Evolutionary conservation across 768 basidiomycete species (phyloP).

Genomic region (Asterophora parasitica): DNA sequence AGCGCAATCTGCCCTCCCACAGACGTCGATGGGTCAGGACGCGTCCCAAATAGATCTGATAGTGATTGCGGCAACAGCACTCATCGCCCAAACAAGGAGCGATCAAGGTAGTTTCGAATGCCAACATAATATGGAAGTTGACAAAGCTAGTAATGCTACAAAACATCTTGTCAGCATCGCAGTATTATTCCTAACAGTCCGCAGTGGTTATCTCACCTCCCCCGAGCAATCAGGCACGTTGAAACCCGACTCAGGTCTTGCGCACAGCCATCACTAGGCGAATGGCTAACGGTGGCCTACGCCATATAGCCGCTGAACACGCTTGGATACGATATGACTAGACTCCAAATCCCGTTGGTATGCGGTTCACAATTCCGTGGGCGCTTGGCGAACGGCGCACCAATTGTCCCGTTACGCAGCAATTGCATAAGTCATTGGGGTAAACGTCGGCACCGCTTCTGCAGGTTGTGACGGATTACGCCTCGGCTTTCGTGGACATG

Average conservation of each 20-base stretch:
- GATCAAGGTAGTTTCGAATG: slow-evolving; percentile 31
- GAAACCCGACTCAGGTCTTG: slow-evolving; percentile 11
- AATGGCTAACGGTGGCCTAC: slow-evolving; percentile 6
- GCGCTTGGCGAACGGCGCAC: slow-evolving; percentile 1
- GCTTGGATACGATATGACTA: slow-evolving; percentile 25
- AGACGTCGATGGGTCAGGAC: slow-evolving; percentile 26
- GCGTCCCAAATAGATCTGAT: slow-evolving; percentile 34
- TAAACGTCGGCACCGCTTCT: not conserved
- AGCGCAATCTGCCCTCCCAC: slow-evolving; percentile 16
- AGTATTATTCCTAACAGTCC: slow-evolving; percentile 30
- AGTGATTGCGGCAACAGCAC: slow-evolving; percentile 31
- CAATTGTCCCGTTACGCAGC: not conserved
- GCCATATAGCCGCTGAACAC: slow-evolving; percentile 12
- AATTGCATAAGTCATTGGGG: not conserved
- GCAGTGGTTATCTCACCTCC: slow-evolving; percentile 26
- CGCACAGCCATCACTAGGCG: slow-evolving; percentile 20
- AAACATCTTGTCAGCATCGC: slow-evolving; percentile 13
- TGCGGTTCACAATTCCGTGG: not conserved
- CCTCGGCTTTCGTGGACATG: not conserved
- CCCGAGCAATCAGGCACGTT: slow-evolving; percentile 13
- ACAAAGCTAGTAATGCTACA: slow-evolving; percentile 14
- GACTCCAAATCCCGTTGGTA: slow-evolving; percentile 6
- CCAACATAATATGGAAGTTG: slow-evolving; percentile 27
- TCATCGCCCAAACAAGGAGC: slow-evolving; percentile 31
- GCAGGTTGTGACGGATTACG: not conserved